phyloP scores from a whole-genome alignment of 148 eudicot genomes.

The Cornus controversa region DNA sequence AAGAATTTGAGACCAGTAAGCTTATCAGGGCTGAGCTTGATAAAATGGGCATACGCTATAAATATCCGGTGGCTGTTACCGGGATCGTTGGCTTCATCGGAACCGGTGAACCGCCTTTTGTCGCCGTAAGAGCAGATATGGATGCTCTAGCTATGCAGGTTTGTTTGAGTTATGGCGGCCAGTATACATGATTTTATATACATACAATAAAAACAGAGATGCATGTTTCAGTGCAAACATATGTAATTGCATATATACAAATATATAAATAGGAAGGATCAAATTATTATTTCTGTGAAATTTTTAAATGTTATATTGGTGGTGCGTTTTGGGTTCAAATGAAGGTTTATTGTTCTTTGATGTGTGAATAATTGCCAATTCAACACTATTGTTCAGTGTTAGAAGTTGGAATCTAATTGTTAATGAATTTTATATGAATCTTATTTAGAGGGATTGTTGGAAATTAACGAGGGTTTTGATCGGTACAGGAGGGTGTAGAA shows the following conservation, averaged over 20 bases:
- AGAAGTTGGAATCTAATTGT: neutral
- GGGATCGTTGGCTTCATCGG: conserved; percentile 50
- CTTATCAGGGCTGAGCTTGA: conserved; percentile 49
- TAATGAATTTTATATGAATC: neutral
- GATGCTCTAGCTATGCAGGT: conserved; percentile 60
- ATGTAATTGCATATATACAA: too few relatives aligned
- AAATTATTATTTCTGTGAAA: neutral
- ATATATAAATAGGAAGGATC: too few relatives aligned
- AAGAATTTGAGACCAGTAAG: conserved; percentile 51
- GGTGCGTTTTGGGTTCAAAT: too few relatives aligned
- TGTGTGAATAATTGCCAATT: neutral
- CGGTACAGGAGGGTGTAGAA: conserved; percentile 48
- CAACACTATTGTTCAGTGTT: neutral
- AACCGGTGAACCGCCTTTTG: conserved; percentile 48
- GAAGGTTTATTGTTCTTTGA: too few relatives aligned
- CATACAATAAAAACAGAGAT: too few relatives aligned
- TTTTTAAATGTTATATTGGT: neutral
- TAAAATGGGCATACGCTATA: conserved; percentile 40
- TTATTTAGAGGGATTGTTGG: neutral
- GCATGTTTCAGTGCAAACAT: too few relatives aligned
- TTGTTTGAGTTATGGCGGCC: neutral
- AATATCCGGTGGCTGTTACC: conserved; percentile 45
- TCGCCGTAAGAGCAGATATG: conserved; percentile 61
- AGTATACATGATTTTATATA: too few relatives aligned
- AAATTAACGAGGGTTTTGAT: neutral